A percentile compares a stretch with the other conserved stretches of the same genome.
phyloP scores from a whole-genome alignment of 805 yeast species.

The Kodamaea leandrae region DNA sequence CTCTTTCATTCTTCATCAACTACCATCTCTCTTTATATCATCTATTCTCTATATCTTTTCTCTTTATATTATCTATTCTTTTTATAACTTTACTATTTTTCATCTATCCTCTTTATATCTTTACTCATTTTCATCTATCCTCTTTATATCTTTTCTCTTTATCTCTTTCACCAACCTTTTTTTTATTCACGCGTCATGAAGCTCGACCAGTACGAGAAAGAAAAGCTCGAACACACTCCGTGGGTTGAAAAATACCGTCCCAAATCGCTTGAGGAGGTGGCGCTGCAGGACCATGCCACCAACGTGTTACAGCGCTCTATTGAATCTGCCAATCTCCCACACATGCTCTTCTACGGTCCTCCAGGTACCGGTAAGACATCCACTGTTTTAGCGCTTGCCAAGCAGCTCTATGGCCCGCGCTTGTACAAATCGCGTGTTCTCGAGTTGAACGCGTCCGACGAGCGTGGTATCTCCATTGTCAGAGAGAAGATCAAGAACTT shows the following conservation, averaged over 20 bases:
- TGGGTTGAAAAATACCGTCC: constrained; percentile 96
- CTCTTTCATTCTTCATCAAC: too few species aligned
- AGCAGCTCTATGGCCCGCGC: constrained; percentile 70
- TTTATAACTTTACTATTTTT: too few species aligned
- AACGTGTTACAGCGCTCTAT: constrained; percentile 76
- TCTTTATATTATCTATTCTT: too few species aligned
- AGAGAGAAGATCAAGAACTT: constrained; percentile 82
- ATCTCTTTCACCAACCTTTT: background rate
- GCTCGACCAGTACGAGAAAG: constrained; percentile 33
- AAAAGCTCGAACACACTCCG: constrained; percentile 57
- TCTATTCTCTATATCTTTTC: too few species aligned
- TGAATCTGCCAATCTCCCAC: constrained; percentile 81
- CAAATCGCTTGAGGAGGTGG: constrained; percentile 74
- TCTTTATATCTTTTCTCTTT: background rate
- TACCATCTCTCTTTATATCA: too few species aligned
- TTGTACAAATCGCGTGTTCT: constrained; percentile 68
- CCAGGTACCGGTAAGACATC: constrained; percentile 95
- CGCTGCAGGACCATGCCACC: constrained; percentile 91
- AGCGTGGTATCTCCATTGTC: constrained; percentile 85
- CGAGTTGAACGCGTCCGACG: constrained; percentile 88
- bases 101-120: background rate
- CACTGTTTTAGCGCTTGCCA: constrained; percentile 79
- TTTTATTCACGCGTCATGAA: background rate
- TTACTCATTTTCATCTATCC: background rate
- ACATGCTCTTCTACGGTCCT: constrained; percentile 89